Conservation (phyloP, 331 rosid species). For the Acacia pycnantha region DNA sequence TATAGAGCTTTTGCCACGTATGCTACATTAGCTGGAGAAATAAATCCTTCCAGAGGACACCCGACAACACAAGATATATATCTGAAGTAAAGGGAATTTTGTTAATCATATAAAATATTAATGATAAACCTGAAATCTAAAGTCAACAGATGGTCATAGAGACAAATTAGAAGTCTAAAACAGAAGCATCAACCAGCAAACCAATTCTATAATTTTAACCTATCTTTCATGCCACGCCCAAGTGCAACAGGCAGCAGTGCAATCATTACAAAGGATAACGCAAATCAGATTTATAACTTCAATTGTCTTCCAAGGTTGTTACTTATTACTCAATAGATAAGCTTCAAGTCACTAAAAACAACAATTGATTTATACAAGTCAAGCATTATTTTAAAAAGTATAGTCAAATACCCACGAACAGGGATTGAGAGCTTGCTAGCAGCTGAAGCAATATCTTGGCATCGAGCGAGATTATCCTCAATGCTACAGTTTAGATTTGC, state of each 20-base stretch:
- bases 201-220: background rate
- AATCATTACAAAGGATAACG: background rate
- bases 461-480: slow-evolving; percentile 72
- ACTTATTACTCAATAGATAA: slow-evolving; percentile 3
- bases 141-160: slow-evolving; percentile 2
- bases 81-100: slow-evolving; percentile 35
- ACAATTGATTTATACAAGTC: background rate
- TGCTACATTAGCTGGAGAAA: slow-evolving; percentile 76
- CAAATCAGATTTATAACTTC: background rate
- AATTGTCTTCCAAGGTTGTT: background rate
- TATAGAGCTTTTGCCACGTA: slow-evolving; percentile 79
- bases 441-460: slow-evolving; percentile 66
- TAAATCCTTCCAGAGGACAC: slow-evolving; percentile 82
- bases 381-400: slow-evolving; percentile 4
- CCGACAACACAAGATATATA: slow-evolving; percentile 92
- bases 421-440: slow-evolving; percentile 68
- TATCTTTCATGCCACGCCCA: background rate
- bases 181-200: background rate
- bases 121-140: slow-evolving; percentile 20
- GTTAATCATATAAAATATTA: slow-evolving; percentile 11
- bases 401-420: slow-evolving; percentile 72
- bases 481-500: slow-evolving; percentile 80
- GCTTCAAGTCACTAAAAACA: background rate
- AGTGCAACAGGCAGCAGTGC: background rate
- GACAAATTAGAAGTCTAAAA: background rate